phyloP scores from a whole-genome alignment of 495 filamentous ascomycete species.

The Penicillium macrosclerotiorum region DNA sequence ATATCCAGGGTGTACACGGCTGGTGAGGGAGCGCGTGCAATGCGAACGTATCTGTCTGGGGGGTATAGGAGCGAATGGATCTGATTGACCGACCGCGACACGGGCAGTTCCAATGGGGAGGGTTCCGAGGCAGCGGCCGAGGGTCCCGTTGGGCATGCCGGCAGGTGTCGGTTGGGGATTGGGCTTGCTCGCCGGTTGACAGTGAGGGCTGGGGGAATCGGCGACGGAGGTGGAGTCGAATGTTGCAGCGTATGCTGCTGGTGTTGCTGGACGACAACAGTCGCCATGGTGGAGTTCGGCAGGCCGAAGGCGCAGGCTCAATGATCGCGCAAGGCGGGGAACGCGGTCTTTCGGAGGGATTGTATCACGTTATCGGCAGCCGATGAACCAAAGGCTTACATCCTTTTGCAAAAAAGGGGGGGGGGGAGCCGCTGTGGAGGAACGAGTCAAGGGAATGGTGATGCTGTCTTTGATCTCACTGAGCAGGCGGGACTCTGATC shows the following conservation, averaged over 20 bases:
- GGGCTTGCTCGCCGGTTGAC: constrained; percentile 51
- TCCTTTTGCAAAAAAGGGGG: constrained; percentile 7
- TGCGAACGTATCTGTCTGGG: constrained; percentile 58
- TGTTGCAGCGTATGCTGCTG: constrained; percentile 46
- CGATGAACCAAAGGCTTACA: constrained; percentile 10
- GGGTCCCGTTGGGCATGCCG: constrained; percentile 77
- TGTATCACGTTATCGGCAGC: constrained; percentile 13
- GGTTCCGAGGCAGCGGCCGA: constrained; percentile 52
- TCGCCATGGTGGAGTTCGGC: constrained; percentile 40
- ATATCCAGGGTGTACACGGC: constrained; percentile 73
- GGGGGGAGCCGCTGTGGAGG: no score
- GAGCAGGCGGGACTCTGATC: no score
- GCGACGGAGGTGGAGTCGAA: constrained; percentile 43
- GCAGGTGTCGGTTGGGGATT: constrained; percentile 88
- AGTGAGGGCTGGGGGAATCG: constrained; percentile 36
- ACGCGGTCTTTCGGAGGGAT: background rate
- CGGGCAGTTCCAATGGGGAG: constrained; percentile 49
- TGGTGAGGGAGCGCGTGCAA: constrained; percentile 49
- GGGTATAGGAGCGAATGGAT: constrained; percentile 72
- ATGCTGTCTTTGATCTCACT: no score
- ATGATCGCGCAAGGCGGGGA: background rate
- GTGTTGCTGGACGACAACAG: constrained; percentile 50
- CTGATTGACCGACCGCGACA: constrained; percentile 37
- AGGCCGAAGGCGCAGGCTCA: constrained; percentile 2
- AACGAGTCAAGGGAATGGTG: no score